Percentiles rank a stretch among this genome's conserved stretches.
phyloP scores from a whole-genome alignment of 225 moss, liverwort and hornwort genomes.

The Sphagnum contortum region DNA sequence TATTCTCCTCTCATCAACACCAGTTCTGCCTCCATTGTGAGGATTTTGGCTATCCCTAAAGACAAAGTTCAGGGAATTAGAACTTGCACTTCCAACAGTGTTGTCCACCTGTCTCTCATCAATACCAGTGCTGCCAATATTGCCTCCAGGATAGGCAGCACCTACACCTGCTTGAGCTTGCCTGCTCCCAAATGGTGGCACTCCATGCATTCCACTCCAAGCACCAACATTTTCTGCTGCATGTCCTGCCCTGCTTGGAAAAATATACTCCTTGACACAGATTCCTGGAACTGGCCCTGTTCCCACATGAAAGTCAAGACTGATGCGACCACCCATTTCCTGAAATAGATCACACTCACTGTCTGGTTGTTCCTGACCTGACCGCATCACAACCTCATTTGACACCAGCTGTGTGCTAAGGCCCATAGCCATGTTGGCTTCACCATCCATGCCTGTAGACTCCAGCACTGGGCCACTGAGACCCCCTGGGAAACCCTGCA shows the following conservation, averaged over 20 bases:
- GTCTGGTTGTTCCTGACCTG: slow-evolving; percentile 40
- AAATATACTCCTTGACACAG: slow-evolving; percentile 22
- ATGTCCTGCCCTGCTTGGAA: slow-evolving; percentile 30
- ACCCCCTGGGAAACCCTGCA: slow-evolving; percentile 46
- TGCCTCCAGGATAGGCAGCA: slow-evolving; percentile 21
- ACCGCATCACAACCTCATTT: slow-evolving; percentile 52
- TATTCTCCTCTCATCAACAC: slow-evolving; percentile 40
- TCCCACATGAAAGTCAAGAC: slow-evolving; percentile 32
- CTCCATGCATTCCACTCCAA: slow-evolving; percentile 48
- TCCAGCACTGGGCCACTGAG: slow-evolving; percentile 30
- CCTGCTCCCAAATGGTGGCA: slow-evolving; percentile 31
- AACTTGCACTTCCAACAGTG: slow-evolving; percentile 29
- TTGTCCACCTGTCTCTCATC: slow-evolving; percentile 41
- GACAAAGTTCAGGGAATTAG: slow-evolving; percentile 41
- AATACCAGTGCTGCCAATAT: slow-evolving; percentile 38
- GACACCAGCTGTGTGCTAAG: slow-evolving; percentile 59
- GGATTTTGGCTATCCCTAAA: slow-evolving; percentile 37
- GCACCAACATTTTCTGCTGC: slow-evolving; percentile 27
- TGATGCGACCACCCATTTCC: slow-evolving; percentile 19
- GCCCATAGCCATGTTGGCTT: slow-evolving; percentile 49
- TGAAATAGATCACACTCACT: slow-evolving; percentile 25
- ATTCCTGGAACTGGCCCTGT: slow-evolving; percentile 25
- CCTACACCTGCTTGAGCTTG: slow-evolving; percentile 24
- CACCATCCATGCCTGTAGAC: slow-evolving; percentile 43
- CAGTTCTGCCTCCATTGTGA: slow-evolving; percentile 40